Base-by-base conservation (phyloP, 1,284 basidiomycete genomes). In the Rhizoctonia solani region DNA sequence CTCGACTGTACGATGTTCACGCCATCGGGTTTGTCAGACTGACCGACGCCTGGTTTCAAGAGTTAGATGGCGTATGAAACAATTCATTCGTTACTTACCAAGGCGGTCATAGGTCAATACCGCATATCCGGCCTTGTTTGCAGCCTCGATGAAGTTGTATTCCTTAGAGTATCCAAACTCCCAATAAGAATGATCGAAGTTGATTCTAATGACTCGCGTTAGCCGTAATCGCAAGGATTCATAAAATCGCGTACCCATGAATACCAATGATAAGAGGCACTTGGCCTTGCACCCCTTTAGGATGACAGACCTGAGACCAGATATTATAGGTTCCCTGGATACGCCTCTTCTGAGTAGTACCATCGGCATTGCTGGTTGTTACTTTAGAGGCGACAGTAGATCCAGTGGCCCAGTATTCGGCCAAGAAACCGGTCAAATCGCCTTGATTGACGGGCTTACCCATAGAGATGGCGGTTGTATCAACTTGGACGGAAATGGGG, bases 101-200 rank as follows among this genome's bases (percentile, higher is more conserved):
- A 79, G 71, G 49, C 77, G 69, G 54, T 79, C 77, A 59, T 76
- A 79, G 25, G 74, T 68, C 47, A 79, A 73, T n/a, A 75, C 71
- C 5, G 74, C 71, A 54, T 76, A 74, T 5, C 76, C 76, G 13
- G 72, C 71, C 14, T 69, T 68, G 13, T 73, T 58, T 0, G 75
- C 75, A 25, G 72, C 69, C 55, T 74, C 71, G 19, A 72, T 74
- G 53, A 74, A 76, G 55, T 74, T 75, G 66, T 74, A 73, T 30
- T 70, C 65, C n/a, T 73, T 72, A 4, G 71, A 72, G 30, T 69
- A 74, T 21, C 73, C 73, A 56, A 74, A 73, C 34, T 71, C 72
- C 75, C 75, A 76, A 68, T 77, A 75, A 9, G 69, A 71, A 68
- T 75, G 73, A 37, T 75, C 74, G 61, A 74, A 74, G 32, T 71